Evolutionary conservation across 208 protist species (phyloP).

Genomic region (Leishmania guyanensis): DNA sequence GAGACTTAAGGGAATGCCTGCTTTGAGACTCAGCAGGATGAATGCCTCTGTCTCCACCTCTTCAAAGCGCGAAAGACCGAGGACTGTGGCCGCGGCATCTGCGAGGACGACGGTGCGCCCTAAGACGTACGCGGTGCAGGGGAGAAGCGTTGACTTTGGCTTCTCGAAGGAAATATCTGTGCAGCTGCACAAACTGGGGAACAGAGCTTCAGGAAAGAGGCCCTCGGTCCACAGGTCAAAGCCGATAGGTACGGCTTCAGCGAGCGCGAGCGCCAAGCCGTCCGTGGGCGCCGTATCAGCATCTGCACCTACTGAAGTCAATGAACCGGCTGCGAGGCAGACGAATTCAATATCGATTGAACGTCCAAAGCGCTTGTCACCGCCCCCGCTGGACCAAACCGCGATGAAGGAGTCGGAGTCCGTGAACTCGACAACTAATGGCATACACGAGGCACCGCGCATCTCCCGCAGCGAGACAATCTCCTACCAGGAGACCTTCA

Average conservation of each 20-base stretch:
- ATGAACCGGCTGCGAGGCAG: not conserved
- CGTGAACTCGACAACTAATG: not conserved
- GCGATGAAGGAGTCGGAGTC: constrained; percentile 5
- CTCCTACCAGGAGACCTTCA: constrained; percentile 25
- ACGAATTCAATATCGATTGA: not conserved
- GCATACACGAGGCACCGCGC: not conserved
- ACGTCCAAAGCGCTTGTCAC: not conserved
- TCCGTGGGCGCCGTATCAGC: not conserved
- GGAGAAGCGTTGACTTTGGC: constrained; percentile 46
- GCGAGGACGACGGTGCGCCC: not conserved
- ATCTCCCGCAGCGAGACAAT: not conserved
- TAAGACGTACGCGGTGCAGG: not conserved
- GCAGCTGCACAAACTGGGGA: constrained; percentile 30
- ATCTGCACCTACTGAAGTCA: not conserved
- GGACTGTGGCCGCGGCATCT: too few species aligned
- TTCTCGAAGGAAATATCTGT: constrained; percentile 40
- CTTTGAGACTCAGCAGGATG: not conserved
- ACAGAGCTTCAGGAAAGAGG: not conserved
- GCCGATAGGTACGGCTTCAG: not conserved
- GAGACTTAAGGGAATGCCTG: not conserved
- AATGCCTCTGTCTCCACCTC: not conserved
- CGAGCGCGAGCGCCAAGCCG: not conserved
- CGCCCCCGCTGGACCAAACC: not conserved
- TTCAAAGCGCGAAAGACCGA: not conserved
- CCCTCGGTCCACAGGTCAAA: not conserved